Evolutionary conservation across 352 stramenopile species (phyloP).

Genomic region (Globisporangium takayamanum): DNA sequence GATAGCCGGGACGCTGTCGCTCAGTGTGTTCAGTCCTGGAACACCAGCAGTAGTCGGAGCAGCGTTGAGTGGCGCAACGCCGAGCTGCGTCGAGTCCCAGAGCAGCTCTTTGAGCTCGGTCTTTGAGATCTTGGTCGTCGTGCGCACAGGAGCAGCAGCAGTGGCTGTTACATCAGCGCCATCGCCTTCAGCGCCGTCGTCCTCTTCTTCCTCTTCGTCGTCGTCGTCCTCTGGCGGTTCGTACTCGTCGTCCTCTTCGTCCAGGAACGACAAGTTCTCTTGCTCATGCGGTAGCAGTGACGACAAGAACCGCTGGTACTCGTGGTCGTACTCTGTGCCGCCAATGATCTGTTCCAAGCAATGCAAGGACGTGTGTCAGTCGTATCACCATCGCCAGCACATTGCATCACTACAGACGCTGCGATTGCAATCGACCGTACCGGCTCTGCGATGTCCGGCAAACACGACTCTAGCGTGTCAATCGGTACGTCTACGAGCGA

Average conservation of each 20-base stretch:
- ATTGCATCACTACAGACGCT: slow-evolving; percentile 9
- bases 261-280: slow-evolving; percentile 71
- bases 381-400: background rate
- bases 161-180: slow-evolving; percentile 28
- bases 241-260: slow-evolving; percentile 85
- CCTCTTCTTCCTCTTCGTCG: slow-evolving; percentile 57
- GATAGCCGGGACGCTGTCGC: no score
- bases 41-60: no score
- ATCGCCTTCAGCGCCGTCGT: slow-evolving; percentile 23
- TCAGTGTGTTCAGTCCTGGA: no score
- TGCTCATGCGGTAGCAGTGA: slow-evolving; percentile 70
- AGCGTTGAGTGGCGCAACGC: slow-evolving; percentile 19
- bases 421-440: slow-evolving; percentile 10
- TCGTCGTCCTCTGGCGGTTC: slow-evolving; percentile 65
- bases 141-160: slow-evolving; percentile 5
- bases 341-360: slow-evolving; percentile 11
- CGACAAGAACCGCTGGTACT: slow-evolving; percentile 81
- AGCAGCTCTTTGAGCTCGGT: slow-evolving; percentile 76
- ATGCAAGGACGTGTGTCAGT: background rate
- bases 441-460: slow-evolving; percentile 34
- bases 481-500: slow-evolving; percentile 73
- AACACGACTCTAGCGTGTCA: slow-evolving; percentile 55
- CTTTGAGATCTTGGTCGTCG: slow-evolving; percentile 59
- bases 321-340: slow-evolving; percentile 37
- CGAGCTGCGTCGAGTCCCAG: slow-evolving; percentile 71